Base-by-base conservation (phyloP, 257 asterid genomes). In the Buddleja alternifolia region DNA sequence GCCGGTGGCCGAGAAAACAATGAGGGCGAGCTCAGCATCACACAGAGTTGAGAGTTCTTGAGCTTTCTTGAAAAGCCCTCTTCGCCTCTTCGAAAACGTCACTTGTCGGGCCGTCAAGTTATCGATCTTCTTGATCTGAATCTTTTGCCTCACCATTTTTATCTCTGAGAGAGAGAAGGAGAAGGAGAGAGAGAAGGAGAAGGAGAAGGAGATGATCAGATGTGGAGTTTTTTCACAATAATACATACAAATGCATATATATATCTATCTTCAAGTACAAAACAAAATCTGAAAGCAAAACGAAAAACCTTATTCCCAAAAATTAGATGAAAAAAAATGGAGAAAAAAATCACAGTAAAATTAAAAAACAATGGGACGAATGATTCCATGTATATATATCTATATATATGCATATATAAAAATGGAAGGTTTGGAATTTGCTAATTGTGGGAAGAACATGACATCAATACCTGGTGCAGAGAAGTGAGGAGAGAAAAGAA, bases 61-160 rank as follows among this genome's bases (percentile, higher is more conserved):
- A 69, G 97, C 97, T 60, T 90, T 90, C 83, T 90, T 90, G 78
- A 90, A 87, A 81, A 90, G 90, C 76, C 97, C 97, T 84, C 88
- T 87, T 79, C 95, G 84, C 75, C 97, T 74, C 85, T 90, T 90
- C 1, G 96, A 85, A 34, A 87, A 90, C 0, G 95, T 90, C 54
- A 90, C 97, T 39, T 90, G 97, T 44, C 97, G 81, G 5, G 95
- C 84, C 0, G 95, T 75, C 77, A 90, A 67, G 83, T 84, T 86
- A 39, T 90, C 95, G 12, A 90, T 90, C 84, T 84, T 90, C 86
- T 86, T 88, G 69, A 90, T 90, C 85, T 88, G 77, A 41, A 90
- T 90, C 77, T 79, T 90, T 56, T 85, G 89, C 67, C 95, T 81
- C 82, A 90, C 97, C 95, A 90, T 88, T 73, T 23, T 45, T 60